Conservation (phyloP, 495 filamentous ascomycete species). For the Glutinoglossum americanum region DNA sequence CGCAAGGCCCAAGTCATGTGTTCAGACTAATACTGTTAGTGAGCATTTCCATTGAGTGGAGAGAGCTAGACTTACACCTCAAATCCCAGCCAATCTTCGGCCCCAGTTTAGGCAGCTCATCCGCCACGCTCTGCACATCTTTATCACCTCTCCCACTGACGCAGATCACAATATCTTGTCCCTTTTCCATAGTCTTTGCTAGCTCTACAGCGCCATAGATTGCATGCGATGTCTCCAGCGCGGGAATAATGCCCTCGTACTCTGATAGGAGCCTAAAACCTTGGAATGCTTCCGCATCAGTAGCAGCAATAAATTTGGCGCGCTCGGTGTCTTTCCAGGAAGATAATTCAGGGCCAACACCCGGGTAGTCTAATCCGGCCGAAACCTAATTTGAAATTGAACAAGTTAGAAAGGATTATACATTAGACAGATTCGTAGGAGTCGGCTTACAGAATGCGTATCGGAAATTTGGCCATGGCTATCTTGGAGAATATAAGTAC, state of each 20-base stretch:
- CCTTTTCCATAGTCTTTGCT: conserved; percentile 78
- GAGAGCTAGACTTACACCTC: conserved; percentile 27
- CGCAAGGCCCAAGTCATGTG: not conserved
- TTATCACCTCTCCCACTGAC: conserved; percentile 86
- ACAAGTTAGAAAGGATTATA: not conserved
- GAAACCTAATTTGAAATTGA: conserved; percentile 28
- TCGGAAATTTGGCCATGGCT: conserved; percentile 79
- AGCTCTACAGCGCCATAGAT: conserved; percentile 74
- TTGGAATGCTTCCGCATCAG: conserved; percentile 75
- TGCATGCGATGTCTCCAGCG: conserved; percentile 82
- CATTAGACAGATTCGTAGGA: not conserved
- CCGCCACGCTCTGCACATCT: conserved; percentile 94
- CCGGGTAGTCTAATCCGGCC: conserved; percentile 93
- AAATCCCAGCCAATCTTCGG: conserved; percentile 93
- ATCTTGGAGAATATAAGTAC: conserved; percentile 87
- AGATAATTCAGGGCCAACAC: conserved; percentile 80
- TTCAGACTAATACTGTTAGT: not conserved
- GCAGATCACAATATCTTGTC: conserved; percentile 84
- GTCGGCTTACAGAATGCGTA: conserved; percentile 62
- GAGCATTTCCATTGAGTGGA: not conserved
- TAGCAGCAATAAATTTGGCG: conserved; percentile 77
- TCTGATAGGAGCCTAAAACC: conserved; percentile 70
- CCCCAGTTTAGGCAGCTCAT: conserved; percentile 72
- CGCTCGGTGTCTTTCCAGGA: conserved; percentile 78
- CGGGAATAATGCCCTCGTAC: conserved; percentile 90